Conservation (phyloP, 108 stramenopile species). For the Skeletonema menzelii region DNA sequence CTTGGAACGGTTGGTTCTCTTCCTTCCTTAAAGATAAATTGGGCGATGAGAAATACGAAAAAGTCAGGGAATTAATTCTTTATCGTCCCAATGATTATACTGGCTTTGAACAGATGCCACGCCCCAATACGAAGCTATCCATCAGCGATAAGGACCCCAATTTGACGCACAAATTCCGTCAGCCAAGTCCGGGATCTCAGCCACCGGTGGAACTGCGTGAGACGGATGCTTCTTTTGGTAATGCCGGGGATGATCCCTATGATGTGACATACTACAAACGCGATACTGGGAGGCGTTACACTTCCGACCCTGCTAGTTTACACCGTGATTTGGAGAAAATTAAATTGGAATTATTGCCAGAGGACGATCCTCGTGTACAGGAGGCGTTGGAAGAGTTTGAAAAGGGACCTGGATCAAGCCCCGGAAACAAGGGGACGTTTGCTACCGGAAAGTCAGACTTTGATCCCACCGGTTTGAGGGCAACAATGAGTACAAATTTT, state of each 20-base stretch:
- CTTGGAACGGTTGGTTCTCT: slow-evolving; percentile 86
- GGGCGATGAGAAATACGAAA: slow-evolving; percentile 54
- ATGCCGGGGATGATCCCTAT: slow-evolving; percentile 74
- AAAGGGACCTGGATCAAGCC: slow-evolving; percentile 62
- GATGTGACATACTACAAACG: slow-evolving; percentile 83
- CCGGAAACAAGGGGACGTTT: slow-evolving; percentile 83
- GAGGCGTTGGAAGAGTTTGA: slow-evolving; percentile 69
- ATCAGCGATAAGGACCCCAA: slow-evolving; percentile 57
- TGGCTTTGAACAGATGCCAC: slow-evolving; percentile 62
- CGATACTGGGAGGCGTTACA: slow-evolving; percentile 79
- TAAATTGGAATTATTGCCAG: slow-evolving; percentile 67
- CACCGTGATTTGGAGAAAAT: slow-evolving; percentile 65
- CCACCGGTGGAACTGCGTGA: slow-evolving; percentile 54
- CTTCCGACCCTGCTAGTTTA: slow-evolving; percentile 49
- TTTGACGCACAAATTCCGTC: slow-evolving; percentile 58
- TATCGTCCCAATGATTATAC: slow-evolving; percentile 71
- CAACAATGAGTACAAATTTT: slow-evolving; percentile 80
- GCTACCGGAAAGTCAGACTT: slow-evolving; percentile 81
- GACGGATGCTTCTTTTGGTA: slow-evolving; percentile 40
- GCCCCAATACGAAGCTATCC: slow-evolving; percentile 50
- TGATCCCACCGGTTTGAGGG: slow-evolving; percentile 81
- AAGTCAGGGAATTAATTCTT: slow-evolving; percentile 49
- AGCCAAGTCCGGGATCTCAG: slow-evolving; percentile 87
- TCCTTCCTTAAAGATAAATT: slow-evolving; percentile 65
- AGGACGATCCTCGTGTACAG: slow-evolving; percentile 64